Base-by-base conservation (phyloP, 2,329 filamentous ascomycete species). In the Thelonectria blattea region DNA sequence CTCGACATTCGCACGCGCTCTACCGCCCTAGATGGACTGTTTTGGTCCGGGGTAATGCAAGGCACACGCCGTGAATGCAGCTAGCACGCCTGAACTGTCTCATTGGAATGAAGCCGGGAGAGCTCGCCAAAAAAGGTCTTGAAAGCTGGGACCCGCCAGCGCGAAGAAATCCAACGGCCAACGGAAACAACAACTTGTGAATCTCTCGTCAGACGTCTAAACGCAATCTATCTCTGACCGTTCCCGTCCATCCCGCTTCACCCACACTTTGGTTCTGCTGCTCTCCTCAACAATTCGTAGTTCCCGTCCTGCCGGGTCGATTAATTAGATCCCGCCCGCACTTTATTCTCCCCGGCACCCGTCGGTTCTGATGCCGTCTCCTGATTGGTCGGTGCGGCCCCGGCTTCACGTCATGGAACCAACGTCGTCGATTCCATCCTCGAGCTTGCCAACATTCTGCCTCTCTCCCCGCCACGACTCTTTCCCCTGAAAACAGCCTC, bases 1-100 rank as follows among this genome's bases (percentile, higher is more conserved):
- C n/a, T 5, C 42, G 34, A 17, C 55, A 48, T 51, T 43, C 39
- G 32, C 54, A 47, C 55, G 37, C 42, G 41, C 24, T 53, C 56
- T 30, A 32, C 15, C 18, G n/a, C 41, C 10, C 49, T 27, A 41
- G 39, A 27, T 30, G 39, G 45, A 45, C 39, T 45, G 43, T 54
- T n/a, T 52, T 53, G 45, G 32, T 43, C 46, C 43, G 59, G 55
- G 45, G 41, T 51, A 43, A 65, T 65, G 60, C 60, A 62, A 62
- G 60, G 60, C 53, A 60, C 60, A 58, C 60, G 52, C 53, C 52
- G 52, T 42, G 43, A 24, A 53, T 56, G 56, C 56, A 52, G 60
- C 56, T 60, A 60, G 49, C 52, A 60, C 52, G 22, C 4, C 22
- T 24, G n/a, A 3, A 30, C 27, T 30, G 5, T 30, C 27, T 30